Base-by-base conservation (phyloP, 2,329 filamentous ascomycete species). In the Colletotrichum scovillei region DNA sequence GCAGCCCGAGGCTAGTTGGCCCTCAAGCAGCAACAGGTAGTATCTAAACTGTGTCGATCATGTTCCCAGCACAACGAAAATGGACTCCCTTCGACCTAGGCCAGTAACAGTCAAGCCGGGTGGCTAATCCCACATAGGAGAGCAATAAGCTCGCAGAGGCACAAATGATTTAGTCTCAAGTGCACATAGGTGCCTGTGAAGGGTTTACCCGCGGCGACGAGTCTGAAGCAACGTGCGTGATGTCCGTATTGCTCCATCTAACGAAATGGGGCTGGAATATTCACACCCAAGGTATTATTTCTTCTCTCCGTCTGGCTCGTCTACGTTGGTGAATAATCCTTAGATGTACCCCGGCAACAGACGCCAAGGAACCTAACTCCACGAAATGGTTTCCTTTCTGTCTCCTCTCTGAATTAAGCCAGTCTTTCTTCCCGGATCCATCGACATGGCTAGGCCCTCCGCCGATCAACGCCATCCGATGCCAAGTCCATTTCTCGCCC, bases 271-370 rank as follows among this genome's bases (percentile, higher is more conserved):
- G 30, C 3, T 30, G 30, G 30, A 30, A 30, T 9, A 6, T 30
- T 30, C 30, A 30, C 30, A 30, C 7, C 8, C 30, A 9, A 30
- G 30, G 30, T 72, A 69, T 63, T 53, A 46, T 69, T 72, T 53
- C 65, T 65, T 69, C 69, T 32, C 24, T 5, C 57, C 69, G 58
- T 53, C 69, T 35, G 53, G 24, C 24, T 38, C 58, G 19, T 58
- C 30, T 32, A 24, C 38, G 26, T 55, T 19, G n/a, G 7, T 9
- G 22, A 35, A 30, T 22, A 49, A 26, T 24, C 24, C 19, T 16
- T 7, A 19, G 22, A 28, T 52, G 22, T 5, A 28, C 19, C n/a
- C 35, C 42, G 1, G 42, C 6, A 7, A 30, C 38, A 8, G 42
- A 38, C n/a, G 52, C 26, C 26, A 26, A 59, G 35, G n/a, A 35